These are phyloP conservation scores for Wickerhamiella slavikovae DNA, from an alignment of 805 yeast genomes.

Conservation along the genomic window DNA sequence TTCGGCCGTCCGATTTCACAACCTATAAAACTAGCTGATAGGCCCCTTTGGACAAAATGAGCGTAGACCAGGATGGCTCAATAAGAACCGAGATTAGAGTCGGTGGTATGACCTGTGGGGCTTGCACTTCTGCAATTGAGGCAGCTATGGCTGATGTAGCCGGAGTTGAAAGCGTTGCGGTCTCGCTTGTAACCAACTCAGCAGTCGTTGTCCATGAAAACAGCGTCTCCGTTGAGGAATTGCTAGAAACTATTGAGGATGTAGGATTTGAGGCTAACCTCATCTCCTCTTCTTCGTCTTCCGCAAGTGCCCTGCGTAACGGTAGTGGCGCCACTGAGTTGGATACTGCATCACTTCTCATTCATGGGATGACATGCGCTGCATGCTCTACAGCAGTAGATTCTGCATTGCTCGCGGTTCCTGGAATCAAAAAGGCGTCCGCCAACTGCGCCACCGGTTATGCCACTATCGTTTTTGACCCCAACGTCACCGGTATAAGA, in stretches of 20 bases:
- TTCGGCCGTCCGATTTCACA: no score
- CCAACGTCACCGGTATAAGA: slow-evolving; percentile 33
- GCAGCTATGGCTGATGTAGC: slow-evolving; percentile 26
- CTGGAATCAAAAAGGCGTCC: slow-evolving; percentile 29
- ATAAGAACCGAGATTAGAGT: slow-evolving; percentile 20
- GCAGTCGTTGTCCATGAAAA: slow-evolving; percentile 36
- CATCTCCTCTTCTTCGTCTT: no score
- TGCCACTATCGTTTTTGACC: slow-evolving; percentile 32
- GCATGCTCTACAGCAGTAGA: slow-evolving; percentile 32
- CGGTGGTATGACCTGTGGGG: slow-evolving; percentile 81
- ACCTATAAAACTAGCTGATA: no score
- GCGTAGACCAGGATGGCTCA: no score
- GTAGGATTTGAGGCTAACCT: slow-evolving; percentile 46
- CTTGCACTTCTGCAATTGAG: slow-evolving; percentile 56
- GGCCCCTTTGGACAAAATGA: no score
- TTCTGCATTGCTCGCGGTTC: slow-evolving; percentile 21
- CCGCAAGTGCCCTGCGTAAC: neutral
- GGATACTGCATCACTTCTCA: slow-evolving; percentile 14
- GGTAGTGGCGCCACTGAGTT: slow-evolving; percentile 2
- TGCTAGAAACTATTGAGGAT: slow-evolving; percentile 44
- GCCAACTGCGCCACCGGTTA: slow-evolving; percentile 35
- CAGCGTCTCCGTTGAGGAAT: slow-evolving; percentile 14
- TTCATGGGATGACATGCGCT: slow-evolving; percentile 44
- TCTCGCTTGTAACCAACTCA: slow-evolving; percentile 58
- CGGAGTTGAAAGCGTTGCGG: slow-evolving; percentile 35